Evolutionary conservation across 2,329 filamentous ascomycete genomes (phyloP).

Genomic region (Diaporthe citri): DNA sequence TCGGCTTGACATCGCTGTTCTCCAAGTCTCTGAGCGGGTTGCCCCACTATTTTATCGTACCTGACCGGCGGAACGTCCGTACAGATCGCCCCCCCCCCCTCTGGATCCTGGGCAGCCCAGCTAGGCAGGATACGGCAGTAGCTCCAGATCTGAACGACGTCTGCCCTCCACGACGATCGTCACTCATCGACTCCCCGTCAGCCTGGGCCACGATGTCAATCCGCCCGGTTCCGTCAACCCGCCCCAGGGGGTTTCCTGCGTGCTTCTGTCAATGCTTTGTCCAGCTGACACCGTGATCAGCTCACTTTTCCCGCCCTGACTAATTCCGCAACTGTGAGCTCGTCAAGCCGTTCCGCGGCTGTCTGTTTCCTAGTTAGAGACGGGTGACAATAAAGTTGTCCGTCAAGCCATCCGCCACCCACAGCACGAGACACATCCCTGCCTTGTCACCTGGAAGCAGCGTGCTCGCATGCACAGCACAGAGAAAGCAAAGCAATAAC

Average conservation of each 20-base stretch:
- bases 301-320: conserved; percentile 12
- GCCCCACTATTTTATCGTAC: conserved; percentile 18
- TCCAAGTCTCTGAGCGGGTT: neutral
- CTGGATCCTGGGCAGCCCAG: neutral
- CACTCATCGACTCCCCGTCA: conserved; percentile 15
- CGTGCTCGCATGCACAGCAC: neutral
- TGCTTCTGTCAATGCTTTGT: conserved; percentile 9
- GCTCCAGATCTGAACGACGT: conserved; percentile 30
- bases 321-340: neutral
- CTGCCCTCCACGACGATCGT: conserved; percentile 36
- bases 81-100: neutral
- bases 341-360: neutral
- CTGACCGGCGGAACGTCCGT: conserved; percentile 1
- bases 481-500: neutral
- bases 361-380: no score
- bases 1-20: neutral
- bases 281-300: conserved; percentile 19
- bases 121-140: neutral
- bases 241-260: neutral
- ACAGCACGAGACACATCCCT: neutral
- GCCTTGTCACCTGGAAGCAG: neutral
- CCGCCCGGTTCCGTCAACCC: conserved; percentile 4
- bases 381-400: neutral
- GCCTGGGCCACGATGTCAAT: neutral
- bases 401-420: no score